Evolutionary conservation across 192 early-diverging fungal species (phyloP).

Genomic region (Umbelopsis vinacea): DNA sequence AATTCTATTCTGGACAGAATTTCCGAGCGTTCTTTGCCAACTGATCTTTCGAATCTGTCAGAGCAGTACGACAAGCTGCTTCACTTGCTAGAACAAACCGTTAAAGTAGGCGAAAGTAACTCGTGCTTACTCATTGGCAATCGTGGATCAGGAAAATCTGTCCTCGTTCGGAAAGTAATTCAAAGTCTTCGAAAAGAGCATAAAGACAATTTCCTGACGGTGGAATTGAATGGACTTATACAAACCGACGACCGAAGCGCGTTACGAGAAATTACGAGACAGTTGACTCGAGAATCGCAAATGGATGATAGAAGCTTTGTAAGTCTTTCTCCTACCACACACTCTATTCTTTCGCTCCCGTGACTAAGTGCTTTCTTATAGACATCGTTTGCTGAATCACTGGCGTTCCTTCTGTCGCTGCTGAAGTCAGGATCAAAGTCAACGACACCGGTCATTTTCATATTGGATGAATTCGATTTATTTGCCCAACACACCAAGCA

Average conservation of each 20-base stretch:
- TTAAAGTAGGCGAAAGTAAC: slow-evolving; percentile 80
- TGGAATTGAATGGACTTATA: slow-evolving; percentile 76
- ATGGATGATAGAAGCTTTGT: slow-evolving; percentile 44
- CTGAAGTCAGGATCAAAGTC: slow-evolving; percentile 59
- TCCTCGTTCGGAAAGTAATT: slow-evolving; percentile 36
- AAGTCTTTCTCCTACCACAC: slow-evolving; percentile 23
- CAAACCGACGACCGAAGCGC: slow-evolving; percentile 86
- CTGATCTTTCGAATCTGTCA: slow-evolving; percentile 46
- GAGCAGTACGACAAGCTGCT: slow-evolving; percentile 55
- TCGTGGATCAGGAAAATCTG: slow-evolving; percentile 78
- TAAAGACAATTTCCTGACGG: slow-evolving; percentile 58
- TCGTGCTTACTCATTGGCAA: slow-evolving; percentile 84
- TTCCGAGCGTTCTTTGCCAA: slow-evolving; percentile 42
- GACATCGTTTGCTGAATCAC: slow-evolving; percentile 74
- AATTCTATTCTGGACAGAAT: not conserved
- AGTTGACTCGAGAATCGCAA: slow-evolving; percentile 60
- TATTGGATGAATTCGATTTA: slow-evolving; percentile 93
- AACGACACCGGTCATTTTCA: slow-evolving; percentile 77
- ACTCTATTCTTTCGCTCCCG: not conserved
- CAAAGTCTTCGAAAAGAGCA: slow-evolving; percentile 27
- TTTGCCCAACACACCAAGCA: slow-evolving; percentile 94
- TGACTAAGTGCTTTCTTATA: slow-evolving; percentile 12
- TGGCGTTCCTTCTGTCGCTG: slow-evolving; percentile 65
- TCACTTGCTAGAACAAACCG: slow-evolving; percentile 63
- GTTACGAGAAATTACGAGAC: slow-evolving; percentile 80